These are phyloP conservation scores for Apiospora pterosperma DNA, from an alignment of 2,329 filamentous ascomycete species.

Conservation along the genomic window DNA sequence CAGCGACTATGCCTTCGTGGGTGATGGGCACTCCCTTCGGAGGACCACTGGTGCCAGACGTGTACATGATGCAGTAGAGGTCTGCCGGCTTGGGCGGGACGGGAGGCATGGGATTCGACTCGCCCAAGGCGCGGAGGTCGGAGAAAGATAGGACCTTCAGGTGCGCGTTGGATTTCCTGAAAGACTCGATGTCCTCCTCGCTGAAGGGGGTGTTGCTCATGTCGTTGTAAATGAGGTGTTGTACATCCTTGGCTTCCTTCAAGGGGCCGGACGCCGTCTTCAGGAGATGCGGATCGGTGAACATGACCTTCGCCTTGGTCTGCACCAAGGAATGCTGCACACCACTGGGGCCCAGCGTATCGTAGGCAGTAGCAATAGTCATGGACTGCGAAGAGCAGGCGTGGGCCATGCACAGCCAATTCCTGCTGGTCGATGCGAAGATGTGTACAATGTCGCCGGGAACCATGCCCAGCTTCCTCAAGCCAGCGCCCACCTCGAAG, in stretches of 20 bases:
- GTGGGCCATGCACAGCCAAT: slow-evolving; percentile 84
- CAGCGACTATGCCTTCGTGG: slow-evolving; percentile 76
- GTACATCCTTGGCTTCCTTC: slow-evolving; percentile 52
- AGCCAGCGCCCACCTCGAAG: slow-evolving; percentile 66
- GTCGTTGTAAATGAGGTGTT: slow-evolving; percentile 62
- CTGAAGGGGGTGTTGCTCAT: slow-evolving; percentile 46
- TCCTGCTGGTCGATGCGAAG: slow-evolving; percentile 77
- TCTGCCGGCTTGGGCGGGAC: slow-evolving; percentile 72
- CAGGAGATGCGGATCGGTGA: slow-evolving; percentile 77
- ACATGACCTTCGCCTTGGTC: slow-evolving; percentile 78
- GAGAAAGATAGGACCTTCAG: slow-evolving; percentile 52
- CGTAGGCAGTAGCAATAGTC: slow-evolving; percentile 90
- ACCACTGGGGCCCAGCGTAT: slow-evolving; percentile 82
- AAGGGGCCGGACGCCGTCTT: slow-evolving; percentile 56
- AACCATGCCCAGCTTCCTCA: slow-evolving; percentile 70
- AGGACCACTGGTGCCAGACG: slow-evolving; percentile 83
- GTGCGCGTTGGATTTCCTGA: slow-evolving; percentile 53
- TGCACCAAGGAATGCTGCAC: slow-evolving; percentile 83
- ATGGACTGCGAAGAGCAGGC: slow-evolving; percentile 78
- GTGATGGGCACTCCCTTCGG: slow-evolving; percentile 86
- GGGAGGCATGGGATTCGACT: slow-evolving; percentile 68
- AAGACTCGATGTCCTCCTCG: slow-evolving; percentile 49
- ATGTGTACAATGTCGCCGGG: slow-evolving; percentile 70
- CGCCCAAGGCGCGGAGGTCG: slow-evolving; percentile 53
- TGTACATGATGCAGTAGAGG: slow-evolving; percentile 81